Evolutionary conservation across 257 asterid genomes (phyloP), one percentile per base, ranked within the genome.

Genomic region (Thymus quinquecostatus): DNA sequence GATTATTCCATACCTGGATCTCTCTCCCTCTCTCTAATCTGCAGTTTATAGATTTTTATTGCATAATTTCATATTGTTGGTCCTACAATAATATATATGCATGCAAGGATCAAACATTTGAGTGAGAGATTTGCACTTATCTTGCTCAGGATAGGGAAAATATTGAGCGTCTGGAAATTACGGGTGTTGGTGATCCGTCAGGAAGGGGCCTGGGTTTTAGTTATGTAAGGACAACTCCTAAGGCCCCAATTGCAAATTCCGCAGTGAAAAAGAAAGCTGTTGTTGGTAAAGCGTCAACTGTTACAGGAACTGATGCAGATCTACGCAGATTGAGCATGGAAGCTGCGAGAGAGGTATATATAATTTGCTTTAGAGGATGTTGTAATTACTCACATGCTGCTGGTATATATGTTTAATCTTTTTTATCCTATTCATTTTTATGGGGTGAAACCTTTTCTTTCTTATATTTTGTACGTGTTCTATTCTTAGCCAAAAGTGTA

Each of bases 131-230:
- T 53, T 79, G 73, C 56, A 65, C 54, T 49, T 77, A 51, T 49
- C 66, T 57, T 66, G 44, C 76, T 63, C 90, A 95, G 98, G 95
- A 86, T 77, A 89, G 97, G 83, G 99, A 82, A 81, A 95, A 89
- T 81, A 92, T 95, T 60, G 99, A 95, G 84, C 98, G 98, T 55
- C 78, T 95, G 72, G 98, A 95, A 78, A 95, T 95, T 61, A 92
- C 98, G 32, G 99, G 99, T 74, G 97, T 92, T 69, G 99, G 99
- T 66, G 99, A 95, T 76, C 99, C 99, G 69, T 86, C 99, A 57
- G 99, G 99, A 63, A 85, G 99, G 80, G 99, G 99, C 75, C 89
- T 92, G 34, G 99, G 99, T 71, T 95, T 92, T 85, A 95, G 99
- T 84, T 95, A 88, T 81, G 99, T 95, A 12, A 95, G 97, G 50